Evolutionary conservation across 257 asterid genomes (phyloP), one percentile per base, ranked within the genome.

Genomic region (Nyctanthes arbortristis): DNA sequence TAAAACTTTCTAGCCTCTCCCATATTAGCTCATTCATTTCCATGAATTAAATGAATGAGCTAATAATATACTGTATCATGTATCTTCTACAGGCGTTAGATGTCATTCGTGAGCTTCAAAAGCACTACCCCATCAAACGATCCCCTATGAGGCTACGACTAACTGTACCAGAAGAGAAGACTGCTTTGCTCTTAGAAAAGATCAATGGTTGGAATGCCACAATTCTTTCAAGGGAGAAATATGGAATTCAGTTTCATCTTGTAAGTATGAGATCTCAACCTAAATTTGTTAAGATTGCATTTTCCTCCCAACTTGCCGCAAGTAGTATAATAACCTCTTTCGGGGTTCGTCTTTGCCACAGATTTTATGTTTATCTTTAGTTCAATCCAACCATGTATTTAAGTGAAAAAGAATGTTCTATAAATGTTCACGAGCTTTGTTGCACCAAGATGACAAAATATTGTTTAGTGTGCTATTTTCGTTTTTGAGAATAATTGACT

Each of bases 41-140:
- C n/a, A n/a, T n/a, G n/a, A n/a, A n/a, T n/a, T n/a, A n/a, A n/a
- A n/a, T n/a, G n/a, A n/a, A n/a, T n/a, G n/a, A 40, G 5, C 16
- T 40, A 16, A 40, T 13, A 40, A 43, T 43, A 14, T 20, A 43
- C n/a, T 1, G 14, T 43, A 43, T 43, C n/a, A 14, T 43, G 54
- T 14, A 14, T 14, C 14, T 33, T 54, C 70, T 40, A 28, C 88
- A 93, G 99, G 97, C 97, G 59, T 59, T 93, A 75, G 99, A 91
- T 65, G 99, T 91, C 67, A 93, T 93, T 11, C 93, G 90, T 14
- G 95, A 91, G 83, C 96, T 93, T 80, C 96, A 89, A 73, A 93
- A 91, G 81, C 95, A 86, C 56, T 93, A 70, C 63, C 99, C 99
- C 27, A 80, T 93, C 66, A 91, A 89, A 70, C 85, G 99, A 66